Evolutionary conservation across 2,329 filamentous ascomycete species (phyloP).

Genomic region (Sporothrix brasiliensis): DNA sequence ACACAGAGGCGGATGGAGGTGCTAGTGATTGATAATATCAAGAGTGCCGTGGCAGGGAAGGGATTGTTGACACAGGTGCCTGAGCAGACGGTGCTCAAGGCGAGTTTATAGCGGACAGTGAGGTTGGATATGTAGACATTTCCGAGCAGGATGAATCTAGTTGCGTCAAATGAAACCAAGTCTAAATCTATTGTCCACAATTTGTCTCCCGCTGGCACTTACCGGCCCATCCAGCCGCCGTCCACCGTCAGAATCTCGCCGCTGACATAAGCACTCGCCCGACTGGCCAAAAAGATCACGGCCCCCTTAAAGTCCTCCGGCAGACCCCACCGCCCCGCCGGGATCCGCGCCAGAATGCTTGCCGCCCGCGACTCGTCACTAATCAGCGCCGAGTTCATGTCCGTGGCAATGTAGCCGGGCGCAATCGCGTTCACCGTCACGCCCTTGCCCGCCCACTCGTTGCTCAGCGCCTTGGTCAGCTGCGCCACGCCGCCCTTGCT

Average conservation of each 20-base stretch:
- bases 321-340: conserved; percentile 78
- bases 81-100: background rate
- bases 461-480: conserved; percentile 80
- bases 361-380: conserved; percentile 68
- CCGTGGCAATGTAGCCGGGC: conserved; percentile 88
- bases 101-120: background rate
- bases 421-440: conserved; percentile 87
- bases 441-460: conserved; percentile 81
- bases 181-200: background rate
- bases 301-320: conserved; percentile 89
- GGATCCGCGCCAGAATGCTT: conserved; percentile 79
- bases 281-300: conserved; percentile 74
- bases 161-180: background rate
- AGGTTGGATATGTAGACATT: background rate
- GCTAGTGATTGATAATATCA: conserved; percentile 27
- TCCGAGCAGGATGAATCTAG: background rate
- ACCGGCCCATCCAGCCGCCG: conserved; percentile 91
- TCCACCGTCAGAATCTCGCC: conserved; percentile 84
- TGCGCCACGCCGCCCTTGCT: conserved; percentile 84
- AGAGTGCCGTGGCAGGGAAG: conserved; percentile 21
- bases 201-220: background rate
- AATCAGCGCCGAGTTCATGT: conserved; percentile 87
- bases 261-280: conserved; percentile 77
- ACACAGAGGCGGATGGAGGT: conserved; percentile 28
- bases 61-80: conserved; percentile 19